Percentiles rank a stretch among this genome's conserved stretches.
Conservation (phyloP, 768 basidiomycete genomes). For the Russula griseocarnosa region DNA sequence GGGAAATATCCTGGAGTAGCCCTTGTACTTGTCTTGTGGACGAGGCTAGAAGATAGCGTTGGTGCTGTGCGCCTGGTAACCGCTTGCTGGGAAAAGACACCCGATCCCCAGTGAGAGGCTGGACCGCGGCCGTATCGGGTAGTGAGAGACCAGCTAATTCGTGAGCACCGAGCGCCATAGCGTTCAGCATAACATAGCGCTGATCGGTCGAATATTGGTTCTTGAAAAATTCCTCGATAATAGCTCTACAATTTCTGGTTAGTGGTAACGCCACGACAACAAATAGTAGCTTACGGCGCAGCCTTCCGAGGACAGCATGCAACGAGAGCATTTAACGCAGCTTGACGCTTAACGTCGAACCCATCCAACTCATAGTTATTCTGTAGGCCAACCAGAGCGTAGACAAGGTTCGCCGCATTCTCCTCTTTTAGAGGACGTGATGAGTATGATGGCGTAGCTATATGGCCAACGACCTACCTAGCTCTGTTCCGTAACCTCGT, state of each 20-base stretch:
- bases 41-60: conserved; percentile 37
- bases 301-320: conserved; percentile 72
- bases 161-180: conserved; percentile 79
- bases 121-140: conserved; percentile 31
- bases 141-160: conserved; percentile 62
- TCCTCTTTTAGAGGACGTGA: conserved; percentile 57
- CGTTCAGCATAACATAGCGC: conserved; percentile 79
- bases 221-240: conserved; percentile 92
- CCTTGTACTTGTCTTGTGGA: conserved; percentile 44
- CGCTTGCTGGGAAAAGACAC: conserved; percentile 77
- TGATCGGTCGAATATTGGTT: conserved; percentile 88
- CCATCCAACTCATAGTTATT: conserved; percentile 80
- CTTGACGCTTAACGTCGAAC: conserved; percentile 75
- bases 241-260: conserved; percentile 44
- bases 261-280: not conserved
- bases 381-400: conserved; percentile 68
- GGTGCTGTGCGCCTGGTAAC: conserved; percentile 68
- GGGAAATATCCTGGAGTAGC: conserved; percentile 61
- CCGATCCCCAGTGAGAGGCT: conserved; percentile 34
- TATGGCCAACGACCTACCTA: conserved; percentile 53
- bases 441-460: not conserved
- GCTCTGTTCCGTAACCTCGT: conserved; percentile 77
- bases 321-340: conserved; percentile 73
- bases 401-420: conserved; percentile 78
- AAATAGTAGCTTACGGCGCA: conserved; percentile 61